Conservation (phyloP, 768 basidiomycete species). For the Russula griseocarnosa region DNA sequence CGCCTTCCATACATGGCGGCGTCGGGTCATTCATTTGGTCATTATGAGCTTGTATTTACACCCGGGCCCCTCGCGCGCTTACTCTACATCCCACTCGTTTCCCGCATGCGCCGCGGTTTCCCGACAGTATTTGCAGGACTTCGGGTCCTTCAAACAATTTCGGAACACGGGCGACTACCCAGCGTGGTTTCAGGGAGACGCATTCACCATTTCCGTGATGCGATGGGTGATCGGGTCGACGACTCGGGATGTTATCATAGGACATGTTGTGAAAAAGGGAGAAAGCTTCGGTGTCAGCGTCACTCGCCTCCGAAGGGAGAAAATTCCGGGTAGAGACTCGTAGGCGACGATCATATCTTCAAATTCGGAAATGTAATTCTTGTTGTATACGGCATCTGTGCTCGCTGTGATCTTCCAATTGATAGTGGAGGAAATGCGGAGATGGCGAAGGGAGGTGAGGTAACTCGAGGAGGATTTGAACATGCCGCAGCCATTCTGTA, state of each 20-base stretch:
- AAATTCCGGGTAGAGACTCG: background rate
- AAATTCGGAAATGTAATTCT: background rate
- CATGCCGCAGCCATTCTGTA: background rate
- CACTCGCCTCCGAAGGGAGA: background rate
- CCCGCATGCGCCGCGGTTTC: too few species aligned
- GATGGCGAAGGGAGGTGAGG: background rate
- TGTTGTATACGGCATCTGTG: background rate
- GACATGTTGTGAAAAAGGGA: conserved; percentile 18
- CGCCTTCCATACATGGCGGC: background rate
- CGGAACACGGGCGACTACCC: conserved; percentile 6
- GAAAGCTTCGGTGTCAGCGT: background rate
- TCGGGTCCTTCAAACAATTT: conserved; percentile 5
- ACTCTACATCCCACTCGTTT: too few species aligned
- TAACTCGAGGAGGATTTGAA: background rate
- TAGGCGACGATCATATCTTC: background rate
- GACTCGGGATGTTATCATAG: conserved; percentile 14
- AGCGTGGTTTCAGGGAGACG: background rate
- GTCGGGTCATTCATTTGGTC: background rate
- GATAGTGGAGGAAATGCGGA: background rate
- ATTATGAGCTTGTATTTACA: too few species aligned
- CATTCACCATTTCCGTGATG: conserved; percentile 21
- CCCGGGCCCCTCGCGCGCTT: too few species aligned
- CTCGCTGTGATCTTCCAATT: background rate
- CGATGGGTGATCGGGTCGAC: too few species aligned
- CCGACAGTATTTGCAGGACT: background rate